A percentile compares a stretch with the other conserved stretches of the same genome.
These are phyloP conservation scores for Fusarium devonianum DNA, from an alignment of 2,329 filamentous ascomycete genomes.

Conservation along the genomic window DNA sequence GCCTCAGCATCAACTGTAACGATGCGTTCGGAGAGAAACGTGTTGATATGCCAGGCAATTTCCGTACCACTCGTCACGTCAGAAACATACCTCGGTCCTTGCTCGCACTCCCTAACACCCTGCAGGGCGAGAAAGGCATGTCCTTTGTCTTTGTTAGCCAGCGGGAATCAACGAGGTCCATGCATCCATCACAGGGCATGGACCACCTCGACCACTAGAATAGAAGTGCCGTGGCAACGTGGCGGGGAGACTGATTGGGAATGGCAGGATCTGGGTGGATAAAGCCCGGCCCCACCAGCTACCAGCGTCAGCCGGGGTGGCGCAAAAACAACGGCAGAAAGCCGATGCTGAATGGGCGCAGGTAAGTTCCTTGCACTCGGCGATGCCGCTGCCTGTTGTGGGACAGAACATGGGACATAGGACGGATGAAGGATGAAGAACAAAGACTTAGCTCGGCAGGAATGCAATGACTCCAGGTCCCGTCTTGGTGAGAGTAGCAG, in stretches of 20 bases:
- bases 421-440: neutral
- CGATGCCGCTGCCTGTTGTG: constrained; percentile 28
- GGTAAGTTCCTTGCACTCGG: constrained; percentile 12
- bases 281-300: constrained; percentile 29
- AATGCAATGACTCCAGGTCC: constrained; percentile 1
- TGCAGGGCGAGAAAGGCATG: neutral
- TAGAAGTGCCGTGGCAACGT: constrained; percentile 42
- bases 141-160: constrained; percentile 22
- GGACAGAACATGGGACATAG: constrained; percentile 2
- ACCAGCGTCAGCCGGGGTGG: constrained; percentile 10
- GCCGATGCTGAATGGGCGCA: constrained; percentile 12
- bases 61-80: neutral
- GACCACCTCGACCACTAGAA: constrained; percentile 42
- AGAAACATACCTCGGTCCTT: neutral
- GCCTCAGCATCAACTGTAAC: neutral
- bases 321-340: constrained; percentile 15
- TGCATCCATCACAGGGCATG: constrained; percentile 5
- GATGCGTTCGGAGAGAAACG: neutral
- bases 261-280: constrained; percentile 32
- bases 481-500: no score
- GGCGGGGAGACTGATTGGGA: constrained; percentile 36
- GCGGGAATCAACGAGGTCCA: neutral
- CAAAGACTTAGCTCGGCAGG: no score
- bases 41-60: neutral
- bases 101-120: no score